Base-by-base conservation (phyloP, 768 basidiomycete species). In the Boletus patriciae region DNA sequence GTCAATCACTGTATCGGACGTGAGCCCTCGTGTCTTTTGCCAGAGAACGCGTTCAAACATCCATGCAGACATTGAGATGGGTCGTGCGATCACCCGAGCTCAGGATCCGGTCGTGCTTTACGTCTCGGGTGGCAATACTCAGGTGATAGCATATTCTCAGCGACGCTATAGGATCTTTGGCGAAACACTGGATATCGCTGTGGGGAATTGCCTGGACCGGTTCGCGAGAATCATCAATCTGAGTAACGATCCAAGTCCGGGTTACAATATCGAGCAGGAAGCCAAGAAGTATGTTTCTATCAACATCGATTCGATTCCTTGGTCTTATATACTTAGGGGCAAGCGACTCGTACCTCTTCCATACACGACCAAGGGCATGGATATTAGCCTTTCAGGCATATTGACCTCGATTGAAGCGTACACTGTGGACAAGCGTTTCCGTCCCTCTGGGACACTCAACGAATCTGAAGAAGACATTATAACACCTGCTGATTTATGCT, bases 1-100 rank as follows among this genome's bases (percentile, higher is more conserved):
- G 97, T 98, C n/a, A 99, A 99, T 70, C 97, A 99, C 72, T 99
- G 97, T 66, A 87, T 99, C 33, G 97, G 97, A 47, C 97, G 97
- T 98, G 92, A 75, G 55, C 54, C 9, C 6, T 33, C 49, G 16
- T 54, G 18, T 49, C 44, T 53, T 48, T 45, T 19, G 10, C 37
- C 38, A 46, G 6, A 23, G 10, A 23, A 27, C 19, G 11, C 25
- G 19, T 49, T 60, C 48, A 50, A 52, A 41, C 15, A 37, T 38
- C 21, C 16, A 23, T 15, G 27, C 68, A 98, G 97, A 99, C 72
- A 99, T 99, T 62, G 97, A 99, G 74, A 99, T 98, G 90, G 97
- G 97, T 36, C 83, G 97, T 41, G 83, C 92, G 61, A 91, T 99
- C 61, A 98, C 97, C 3, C 89, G 88, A 46, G 95, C 97, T 5